Evolutionary conservation across 352 stramenopile species (phyloP), one percentile per base, ranked within the genome.

Genomic region (Phytophthora fragariaefolia): DNA sequence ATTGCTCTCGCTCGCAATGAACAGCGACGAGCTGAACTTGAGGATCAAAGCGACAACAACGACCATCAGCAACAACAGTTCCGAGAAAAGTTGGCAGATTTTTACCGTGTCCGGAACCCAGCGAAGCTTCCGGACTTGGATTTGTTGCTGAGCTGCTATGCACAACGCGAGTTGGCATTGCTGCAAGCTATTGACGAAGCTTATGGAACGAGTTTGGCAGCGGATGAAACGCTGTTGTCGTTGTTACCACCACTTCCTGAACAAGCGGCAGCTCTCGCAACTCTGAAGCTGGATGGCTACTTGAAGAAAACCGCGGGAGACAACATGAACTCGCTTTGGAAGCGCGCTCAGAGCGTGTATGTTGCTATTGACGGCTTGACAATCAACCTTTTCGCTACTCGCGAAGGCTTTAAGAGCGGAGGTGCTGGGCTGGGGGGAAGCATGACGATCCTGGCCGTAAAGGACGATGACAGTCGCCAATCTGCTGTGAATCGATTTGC

Each of bases 91-190:
- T 36, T 90, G 13, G 65, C 63, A 9, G 66, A 74, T 36, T 90
- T 90, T 55, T 90, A 90, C 38, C 73, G 72, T n/a, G 70, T 81
- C n/a, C 66, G 71, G 7, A 90, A 90, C 57, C 77, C 81, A 2
- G 69, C 50, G 10, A 87, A 88, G 40, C 58, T 90, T 0, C 49
- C 64, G 0, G 81, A 88, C 50, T 55, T 90, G 24, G 77, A 88
- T 50, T 54, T 85, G 24, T 52, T 82, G 0, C 54, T 90, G 24
- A 59, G 71, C 27, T 87, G 66, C 66, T 90, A 90, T 43, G 46
- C 59, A 3, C 67, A 67, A 10, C 76, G 79, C 15, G 79, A 86
- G 34, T 47, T 84, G 23, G 71, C 75, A n/a, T 30, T 88, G 3
- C 50, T 88, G 1, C 69, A 88, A 42, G 79, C 79, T 12, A 79